Conservation (phyloP, 2,329 filamentous ascomycete genomes). For the Stemphylium lycopersici region DNA sequence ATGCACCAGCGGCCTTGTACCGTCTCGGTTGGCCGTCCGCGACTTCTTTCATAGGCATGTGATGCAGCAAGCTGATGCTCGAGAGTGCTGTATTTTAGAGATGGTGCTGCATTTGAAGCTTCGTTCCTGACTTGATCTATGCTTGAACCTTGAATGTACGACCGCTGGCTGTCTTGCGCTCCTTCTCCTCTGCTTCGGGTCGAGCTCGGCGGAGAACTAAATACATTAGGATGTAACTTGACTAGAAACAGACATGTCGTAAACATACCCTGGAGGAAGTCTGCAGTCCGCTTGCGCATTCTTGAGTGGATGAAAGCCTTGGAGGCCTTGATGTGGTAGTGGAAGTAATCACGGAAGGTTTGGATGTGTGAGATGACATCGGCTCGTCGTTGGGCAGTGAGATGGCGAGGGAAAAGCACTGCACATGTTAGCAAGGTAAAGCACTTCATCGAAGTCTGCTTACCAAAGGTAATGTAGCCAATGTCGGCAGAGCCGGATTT, state of each 20-base stretch:
- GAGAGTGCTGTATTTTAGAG: background rate
- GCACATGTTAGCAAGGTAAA: constrained; percentile 20
- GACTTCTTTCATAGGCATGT: background rate
- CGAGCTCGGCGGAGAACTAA: constrained; percentile 92
- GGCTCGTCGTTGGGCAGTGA: constrained; percentile 86
- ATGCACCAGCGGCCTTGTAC: background rate
- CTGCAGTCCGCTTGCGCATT: constrained; percentile 96
- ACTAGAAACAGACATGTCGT: background rate
- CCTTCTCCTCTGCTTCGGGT: constrained; percentile 95
- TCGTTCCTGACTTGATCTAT: constrained; percentile 11
- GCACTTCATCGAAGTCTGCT: constrained; percentile 35
- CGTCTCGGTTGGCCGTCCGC: background rate
- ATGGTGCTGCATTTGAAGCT: background rate
- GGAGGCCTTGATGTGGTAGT: constrained; percentile 99
- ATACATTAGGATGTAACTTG: constrained; percentile 43
- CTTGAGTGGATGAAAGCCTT: constrained; percentile 99
- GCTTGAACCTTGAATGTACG: constrained; percentile 79
- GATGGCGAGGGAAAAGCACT: constrained; percentile 95
- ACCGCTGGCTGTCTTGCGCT: constrained; percentile 96
- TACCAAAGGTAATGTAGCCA: constrained; percentile 98
- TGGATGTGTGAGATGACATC: constrained; percentile 99
- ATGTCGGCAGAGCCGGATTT: constrained; percentile 77
- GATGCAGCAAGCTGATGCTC: background rate
- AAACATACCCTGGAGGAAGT: constrained; percentile 89
- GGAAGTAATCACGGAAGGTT: constrained; percentile 99